Base-by-base conservation (phyloP, 164 flowering plant species). In the Protea cynaroides region DNA sequence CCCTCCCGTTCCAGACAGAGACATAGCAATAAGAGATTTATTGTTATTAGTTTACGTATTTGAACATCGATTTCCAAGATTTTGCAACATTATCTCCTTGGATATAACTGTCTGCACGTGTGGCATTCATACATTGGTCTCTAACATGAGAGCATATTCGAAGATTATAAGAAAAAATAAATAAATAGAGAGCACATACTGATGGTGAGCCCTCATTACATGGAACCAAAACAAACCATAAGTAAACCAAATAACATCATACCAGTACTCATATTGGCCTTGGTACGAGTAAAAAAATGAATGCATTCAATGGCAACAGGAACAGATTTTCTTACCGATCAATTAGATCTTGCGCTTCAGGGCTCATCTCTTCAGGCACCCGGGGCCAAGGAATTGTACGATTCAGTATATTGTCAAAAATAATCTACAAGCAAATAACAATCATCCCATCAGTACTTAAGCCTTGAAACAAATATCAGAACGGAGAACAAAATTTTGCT, bases 331-430 rank as follows among this genome's bases (percentile, higher is more conserved):
- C 89, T 81, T 82, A 95, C 99, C 84, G 71, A 69, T 95, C 91
- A 74, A 95, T 88, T 25, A 95, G 71, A 79, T 95, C 99, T 25
- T 74, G 70, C 58, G 97, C 90, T 82, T 95, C 97, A 63, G 25
- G 64, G 74, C 94, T 92, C 97, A 95, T 86, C 71, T 95, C 99
- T 49, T 87, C 96, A 40, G 97, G 99, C 56, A 83, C 87, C 25
- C 69, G 72, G 3, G 97, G 99, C 99, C 99, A 95, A 64, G 97
- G 97, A 64, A 95, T 95, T 25, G 90, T 88, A 19, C 92, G 91
- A 71, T 92, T 95, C 73, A 95, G 97, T 69, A 95, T 95, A 74
- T 95, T 95, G 74, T 92, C 97, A 74, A 95, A 95, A 75, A 95
- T 92, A 66, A 65, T 83, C 99, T 95, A 74, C 44, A 67, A 61